These are phyloP conservation scores for Dalbergia cultrata DNA, from an alignment of 306 rosid species.

Conservation along the genomic window DNA sequence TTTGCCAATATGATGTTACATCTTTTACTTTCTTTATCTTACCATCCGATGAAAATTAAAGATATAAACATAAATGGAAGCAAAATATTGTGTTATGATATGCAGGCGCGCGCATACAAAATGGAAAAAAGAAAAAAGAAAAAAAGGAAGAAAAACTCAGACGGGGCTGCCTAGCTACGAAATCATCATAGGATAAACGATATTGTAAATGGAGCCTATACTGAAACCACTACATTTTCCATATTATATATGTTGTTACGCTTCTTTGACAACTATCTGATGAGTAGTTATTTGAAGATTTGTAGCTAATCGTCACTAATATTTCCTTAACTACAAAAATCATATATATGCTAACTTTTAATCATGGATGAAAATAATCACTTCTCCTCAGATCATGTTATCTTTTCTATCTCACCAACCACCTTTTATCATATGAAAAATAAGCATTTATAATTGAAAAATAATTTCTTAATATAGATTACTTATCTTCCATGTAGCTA, in stretches of 20 bases:
- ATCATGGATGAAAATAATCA: neutral
- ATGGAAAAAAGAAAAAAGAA: neutral
- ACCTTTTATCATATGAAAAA: too few species aligned
- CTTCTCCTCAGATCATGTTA: too few species aligned
- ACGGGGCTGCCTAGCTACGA: neutral
- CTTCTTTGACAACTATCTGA: neutral
- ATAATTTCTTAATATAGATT: too few species aligned
- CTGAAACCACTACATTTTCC: constrained; percentile 30
- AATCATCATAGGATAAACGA: neutral
- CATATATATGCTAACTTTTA: neutral
- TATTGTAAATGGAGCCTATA: neutral
- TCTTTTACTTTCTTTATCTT: too few species aligned
- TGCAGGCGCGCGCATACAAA: neutral
- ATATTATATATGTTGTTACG: neutral
- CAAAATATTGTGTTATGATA: neutral
- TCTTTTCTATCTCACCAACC: too few species aligned
- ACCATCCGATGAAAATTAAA: too few species aligned
- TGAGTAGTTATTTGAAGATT: neutral
- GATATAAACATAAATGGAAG: neutral
- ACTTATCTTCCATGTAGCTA: too few species aligned
- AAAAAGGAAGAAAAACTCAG: too few species aligned
- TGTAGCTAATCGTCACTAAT: neutral
- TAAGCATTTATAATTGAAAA: too few species aligned
- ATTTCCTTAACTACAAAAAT: neutral
- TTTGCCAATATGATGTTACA: too few species aligned